Base-by-base conservation (phyloP, 2,329 filamentous ascomycete genomes). In the Cercospora brassicicola region DNA sequence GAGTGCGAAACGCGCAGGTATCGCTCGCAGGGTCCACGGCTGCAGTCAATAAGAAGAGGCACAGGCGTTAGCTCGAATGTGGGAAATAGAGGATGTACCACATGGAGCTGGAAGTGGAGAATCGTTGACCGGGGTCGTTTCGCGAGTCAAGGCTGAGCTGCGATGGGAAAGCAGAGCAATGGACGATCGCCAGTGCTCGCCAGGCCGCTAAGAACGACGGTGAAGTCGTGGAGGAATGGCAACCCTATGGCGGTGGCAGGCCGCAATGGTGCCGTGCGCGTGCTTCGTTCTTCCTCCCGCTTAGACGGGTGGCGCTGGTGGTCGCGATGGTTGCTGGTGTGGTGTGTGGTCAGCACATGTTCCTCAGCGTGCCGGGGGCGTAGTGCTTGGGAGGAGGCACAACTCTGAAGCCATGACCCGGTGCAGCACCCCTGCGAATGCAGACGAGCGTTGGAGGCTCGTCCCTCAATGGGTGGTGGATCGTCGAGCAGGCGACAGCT, bases 21-120 rank as follows among this genome's bases (percentile, higher is more conserved):
- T n/a, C 18, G 31, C 28, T 31, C 48, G 61, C 65, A 67, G 65
- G 65, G 65, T 68, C 56, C 56, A 45, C 39, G 59, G 42, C 15
- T 56, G 36, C 56, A 62, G 62, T 18, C 62, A 65, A 63, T 63
- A 63, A 65, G 62, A 60, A 62, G 59, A 64, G 64, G 60, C 30
- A 51, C 33, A 53, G 45, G 61, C 59, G 59, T 13, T 28, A 66
- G 64, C 42, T 64, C 53, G 61, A 28, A 68, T 60, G 66, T 48
- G 66, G 62, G 62, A 23, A 59, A 42, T 42, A 42, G 36, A 42
- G 36, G 1, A 42, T 42, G 36, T 42, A 42, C 36, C 36, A 42
- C 36, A 42, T 42, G 48, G 65, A 59, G 56, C 26, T 59, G 33
- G 57, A 62, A 31, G 39, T 39, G 64, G 56, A 59, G 28, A 18